phyloP scores from a whole-genome alignment of 495 filamentous ascomycete species.

The Neurospora africana region DNA sequence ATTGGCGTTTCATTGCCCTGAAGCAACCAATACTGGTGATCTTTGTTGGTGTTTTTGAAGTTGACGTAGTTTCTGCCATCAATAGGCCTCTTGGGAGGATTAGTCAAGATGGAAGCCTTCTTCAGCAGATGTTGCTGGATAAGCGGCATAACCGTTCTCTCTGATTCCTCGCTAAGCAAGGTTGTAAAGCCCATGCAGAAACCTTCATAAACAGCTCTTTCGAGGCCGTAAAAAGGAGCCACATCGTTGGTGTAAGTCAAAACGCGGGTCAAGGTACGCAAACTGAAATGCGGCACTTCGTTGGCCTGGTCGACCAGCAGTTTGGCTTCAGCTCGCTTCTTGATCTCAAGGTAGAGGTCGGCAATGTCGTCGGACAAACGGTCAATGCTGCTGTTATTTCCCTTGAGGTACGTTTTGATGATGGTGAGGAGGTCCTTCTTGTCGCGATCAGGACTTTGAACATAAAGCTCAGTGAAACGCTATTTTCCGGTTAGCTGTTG shows the following conservation, averaged over 20 bases:
- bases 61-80: constrained; percentile 74
- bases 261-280: constrained; percentile 86
- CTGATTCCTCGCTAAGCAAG: constrained; percentile 66
- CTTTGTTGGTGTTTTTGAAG: constrained; percentile 48
- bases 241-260: constrained; percentile 79
- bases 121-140: constrained; percentile 68
- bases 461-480: constrained; percentile 89
- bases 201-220: constrained; percentile 82
- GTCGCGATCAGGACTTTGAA: constrained; percentile 77
- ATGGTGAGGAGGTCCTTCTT: constrained; percentile 72
- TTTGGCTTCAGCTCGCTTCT: constrained; percentile 69
- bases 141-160: constrained; percentile 62
- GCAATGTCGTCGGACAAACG: constrained; percentile 66
- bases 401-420: constrained; percentile 74
- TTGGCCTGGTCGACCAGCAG: constrained; percentile 85
- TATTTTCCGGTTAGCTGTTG: constrained; percentile 42
- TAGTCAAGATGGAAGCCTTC: constrained; percentile 58
- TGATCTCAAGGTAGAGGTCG: constrained; percentile 74
- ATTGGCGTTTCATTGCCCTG: constrained; percentile 55
- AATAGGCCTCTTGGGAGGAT: constrained; percentile 60
- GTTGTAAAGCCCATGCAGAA: constrained; percentile 99
- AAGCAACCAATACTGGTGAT: constrained; percentile 84
- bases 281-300: constrained; percentile 89
- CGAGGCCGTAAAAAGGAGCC: constrained; percentile 73
- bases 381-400: constrained; percentile 51